phyloP scores from a whole-genome alignment of 768 basidiomycete species.

The Boletus sp. region DNA sequence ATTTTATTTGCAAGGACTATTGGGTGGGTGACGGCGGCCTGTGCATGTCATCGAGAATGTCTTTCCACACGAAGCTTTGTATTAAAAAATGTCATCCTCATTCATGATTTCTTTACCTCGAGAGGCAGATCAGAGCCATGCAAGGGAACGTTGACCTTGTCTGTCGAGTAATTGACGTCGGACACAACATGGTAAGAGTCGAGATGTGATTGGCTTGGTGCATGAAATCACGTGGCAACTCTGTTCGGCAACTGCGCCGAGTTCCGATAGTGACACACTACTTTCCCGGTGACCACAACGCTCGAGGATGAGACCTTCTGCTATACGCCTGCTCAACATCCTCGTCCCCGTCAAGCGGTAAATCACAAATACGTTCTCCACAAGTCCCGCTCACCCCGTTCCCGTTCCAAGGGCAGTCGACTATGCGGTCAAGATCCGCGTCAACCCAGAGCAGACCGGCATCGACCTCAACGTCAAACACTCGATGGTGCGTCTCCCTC shows the following conservation, averaged over 20 bases:
- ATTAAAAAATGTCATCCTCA: too few species aligned
- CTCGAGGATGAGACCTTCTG: conserved; percentile 68
- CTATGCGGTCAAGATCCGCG: conserved; percentile 98
- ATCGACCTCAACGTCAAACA: conserved; percentile 98
- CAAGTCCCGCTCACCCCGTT: background rate
- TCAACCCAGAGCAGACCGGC: conserved; percentile 92
- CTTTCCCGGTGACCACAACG: conserved; percentile 9
- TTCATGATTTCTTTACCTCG: too few species aligned
- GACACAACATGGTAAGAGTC: too few species aligned
- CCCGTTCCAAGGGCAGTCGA: conserved; percentile 72
- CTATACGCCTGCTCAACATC: conserved; percentile 74
- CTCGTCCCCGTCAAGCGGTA: conserved; percentile 94
- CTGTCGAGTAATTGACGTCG: too few species aligned
- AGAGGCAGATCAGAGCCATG: too few species aligned
- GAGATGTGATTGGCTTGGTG: too few species aligned
- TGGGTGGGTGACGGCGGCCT: too few species aligned
- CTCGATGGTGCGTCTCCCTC: conserved; percentile 74
- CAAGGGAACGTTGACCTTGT: too few species aligned
- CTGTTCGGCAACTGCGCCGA: background rate
- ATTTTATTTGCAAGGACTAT: too few species aligned
- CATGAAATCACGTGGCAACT: too few species aligned
- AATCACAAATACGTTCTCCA: background rate
- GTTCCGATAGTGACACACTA: conserved; percentile 17
- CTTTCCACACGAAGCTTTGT: too few species aligned
- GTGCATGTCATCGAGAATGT: too few species aligned